phyloP scores from a whole-genome alignment of 306 rosid species.

The Quercus aquifolioides region DNA sequence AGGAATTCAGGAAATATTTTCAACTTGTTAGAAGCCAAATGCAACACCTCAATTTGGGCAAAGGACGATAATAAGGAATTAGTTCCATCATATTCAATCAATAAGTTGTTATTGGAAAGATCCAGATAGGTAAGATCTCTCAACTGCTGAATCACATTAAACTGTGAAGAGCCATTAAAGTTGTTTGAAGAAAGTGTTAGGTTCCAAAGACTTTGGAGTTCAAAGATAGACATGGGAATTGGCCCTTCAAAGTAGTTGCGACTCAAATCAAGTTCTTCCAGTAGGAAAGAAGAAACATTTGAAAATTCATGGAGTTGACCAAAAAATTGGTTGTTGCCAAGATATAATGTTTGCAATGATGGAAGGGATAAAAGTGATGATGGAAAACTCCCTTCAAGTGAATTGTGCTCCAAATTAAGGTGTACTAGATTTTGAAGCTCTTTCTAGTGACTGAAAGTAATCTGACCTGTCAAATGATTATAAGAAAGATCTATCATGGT shows the following conservation, averaged over 20 bases:
- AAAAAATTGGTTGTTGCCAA: constrained; percentile 17
- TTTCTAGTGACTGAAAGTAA: no score
- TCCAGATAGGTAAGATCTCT: background rate
- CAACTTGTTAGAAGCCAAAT: background rate
- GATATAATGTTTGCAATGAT: background rate
- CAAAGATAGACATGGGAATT: background rate
- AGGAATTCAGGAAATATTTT: no score
- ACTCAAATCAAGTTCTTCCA: background rate
- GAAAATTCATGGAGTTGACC: constrained; percentile 22
- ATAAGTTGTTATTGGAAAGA: no score
- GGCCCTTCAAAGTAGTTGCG: background rate
- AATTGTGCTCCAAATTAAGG: no score
- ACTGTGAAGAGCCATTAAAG: background rate
- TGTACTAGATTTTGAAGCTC: no score
- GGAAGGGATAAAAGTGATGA: constrained; percentile 9
- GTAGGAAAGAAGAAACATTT: background rate
- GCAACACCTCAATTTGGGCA: background rate
- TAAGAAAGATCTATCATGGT: no score
- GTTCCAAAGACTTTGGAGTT: background rate
- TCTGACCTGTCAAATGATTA: no score
- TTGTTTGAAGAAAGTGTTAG: constrained; percentile 8
- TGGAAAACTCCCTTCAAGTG: no score
- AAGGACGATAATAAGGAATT: background rate
- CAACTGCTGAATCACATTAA: background rate
- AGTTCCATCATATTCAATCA: background rate